Evolutionary conservation across 306 rosid genomes (phyloP), one percentile per base, ranked within the genome.

Genomic region (Corylus avellana): DNA sequence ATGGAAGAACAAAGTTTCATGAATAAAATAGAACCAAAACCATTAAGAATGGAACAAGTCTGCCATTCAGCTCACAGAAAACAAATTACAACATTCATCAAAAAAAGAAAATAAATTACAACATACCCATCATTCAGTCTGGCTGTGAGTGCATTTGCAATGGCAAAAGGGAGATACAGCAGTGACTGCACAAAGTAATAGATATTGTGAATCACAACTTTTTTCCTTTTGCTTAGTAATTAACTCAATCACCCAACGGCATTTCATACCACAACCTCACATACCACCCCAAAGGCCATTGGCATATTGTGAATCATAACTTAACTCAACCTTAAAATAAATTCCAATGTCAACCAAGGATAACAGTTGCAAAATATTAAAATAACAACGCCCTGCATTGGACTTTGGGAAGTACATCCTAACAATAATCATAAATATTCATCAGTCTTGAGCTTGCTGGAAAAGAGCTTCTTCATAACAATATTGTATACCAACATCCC

Each of bases 81-180:
- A 62, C 61, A 77, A 11, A 48, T 48, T 48, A 70, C 61, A 78
- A 76, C 94, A 80, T 89, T 39, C 44, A 39, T 39, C 4, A 39
- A 39, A 39, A 39, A 39, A 39, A 39, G 44, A 5, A 39, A 42
- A 42, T 7, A 42, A 56, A 74, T 27, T 69, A 73, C 61, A 78
- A 76, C 94, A 80, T 89, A 95, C 99, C 99, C 98, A 42, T 89
- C 96, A 73, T 90, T 89, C 63, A 91, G 84, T 84, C 83, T 91
- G 49, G 98, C 92, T 12, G 93, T 88, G 35, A 93, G 98, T 29
- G 91, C 89, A 85, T 95, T 95, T 62, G 96, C 99, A 84, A 93
- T 88, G 49, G 98, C 98, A 22, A 91, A 81, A 14, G 99, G 99
- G 49, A 93, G 97, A 88, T 84, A 91, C 83, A 93, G 20, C 55